Base-by-base conservation (phyloP, 495 filamentous ascomycete species). In the Penicillium pulvis region DNA sequence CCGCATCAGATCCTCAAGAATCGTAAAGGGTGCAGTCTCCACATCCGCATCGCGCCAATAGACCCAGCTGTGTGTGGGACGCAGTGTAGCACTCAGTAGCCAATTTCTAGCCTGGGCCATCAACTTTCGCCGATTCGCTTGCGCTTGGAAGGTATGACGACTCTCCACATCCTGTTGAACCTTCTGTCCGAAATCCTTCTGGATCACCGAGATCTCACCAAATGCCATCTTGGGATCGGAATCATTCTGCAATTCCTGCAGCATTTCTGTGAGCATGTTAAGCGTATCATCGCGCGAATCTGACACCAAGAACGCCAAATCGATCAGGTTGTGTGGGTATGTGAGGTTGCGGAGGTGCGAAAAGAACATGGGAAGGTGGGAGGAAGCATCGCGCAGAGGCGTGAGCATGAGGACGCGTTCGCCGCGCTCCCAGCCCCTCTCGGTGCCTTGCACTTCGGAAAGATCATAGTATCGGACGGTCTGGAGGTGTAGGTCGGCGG, bases 21-120 rank as follows among this genome's bases (percentile, higher is more conserved):
- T 98, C 2, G 95, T 98, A 63, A 89, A 88, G 0, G 95, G 95
- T 10, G 94, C 93, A 7, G 95, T 99, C 75, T 97, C 91, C 12
- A 99, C 95, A 74, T 99, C 95, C 23, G 94, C 95, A 79, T 99
- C 95, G 73, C 95, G 84, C 95, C 95, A 99, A 67, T 99, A 99
- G 26, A 99, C 95, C 95, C 95, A 99, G 65, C 91, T 95, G 68
- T 99, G 95, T 36, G 93, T 93, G 5, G 95, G 95, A 48, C 94
- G 84, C 41, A 99, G 78, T 17, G 95, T 93, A 24, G 95, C 93
- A 64, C 91, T 97, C 57, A 99, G 75, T 49, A 99, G 73, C 95
- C 95, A 99, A 77, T 99, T 99, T 57, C 95, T 83, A 12, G 95
- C 95, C 75, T 97, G 92, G 4, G 95, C 95, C 95, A 99, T 99